A percentile compares a stretch with the other conserved stretches of the same genome.
phyloP scores from a whole-genome alignment of 1,139 yeast genomes.

The Barnettozyma hawaiiensis region DNA sequence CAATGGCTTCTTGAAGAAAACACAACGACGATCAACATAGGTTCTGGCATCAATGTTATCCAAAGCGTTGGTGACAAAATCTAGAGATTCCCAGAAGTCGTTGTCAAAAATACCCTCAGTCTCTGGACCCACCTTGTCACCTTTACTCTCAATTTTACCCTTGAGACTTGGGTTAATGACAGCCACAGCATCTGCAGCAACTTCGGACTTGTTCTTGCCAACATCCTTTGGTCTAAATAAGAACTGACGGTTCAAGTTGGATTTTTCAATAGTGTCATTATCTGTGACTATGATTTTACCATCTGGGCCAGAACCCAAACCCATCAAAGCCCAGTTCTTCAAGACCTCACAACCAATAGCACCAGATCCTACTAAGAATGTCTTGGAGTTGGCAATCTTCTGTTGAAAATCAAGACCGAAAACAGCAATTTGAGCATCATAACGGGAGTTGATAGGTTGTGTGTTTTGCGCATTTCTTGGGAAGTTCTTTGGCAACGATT shows the following conservation, averaged over 20 bases:
- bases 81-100: constrained; percentile 77
- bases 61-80: constrained; percentile 90
- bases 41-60: constrained; percentile 98
- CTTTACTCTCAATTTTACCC: constrained; percentile 70
- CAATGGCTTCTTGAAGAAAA: constrained; percentile 84
- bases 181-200: constrained; percentile 79
- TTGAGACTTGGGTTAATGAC: constrained; percentile 78
- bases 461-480: constrained; percentile 68
- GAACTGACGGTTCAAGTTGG: constrained; percentile 93
- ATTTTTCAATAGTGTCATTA: constrained; percentile 91
- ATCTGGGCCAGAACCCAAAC: constrained; percentile 84
- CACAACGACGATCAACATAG: constrained; percentile 95
- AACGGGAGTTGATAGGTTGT: constrained; percentile 72
- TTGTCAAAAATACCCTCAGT: constrained; percentile 85
- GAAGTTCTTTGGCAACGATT: constrained; percentile 56
- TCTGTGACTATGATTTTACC: constrained; percentile 88
- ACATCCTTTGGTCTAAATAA: constrained; percentile 92
- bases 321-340: constrained; percentile 97
- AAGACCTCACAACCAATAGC: constrained; percentile 99
- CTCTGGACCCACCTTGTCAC: constrained; percentile 90
- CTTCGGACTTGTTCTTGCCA: constrained; percentile 85
- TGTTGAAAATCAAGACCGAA: constrained; percentile 79
- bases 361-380: constrained; percentile 94
- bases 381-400: constrained; percentile 65
- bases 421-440: constrained; percentile 91